Evolutionary conservation across 163 green algal genomes (phyloP).

Genomic region (Coccomyxa subellipsoidea): DNA sequence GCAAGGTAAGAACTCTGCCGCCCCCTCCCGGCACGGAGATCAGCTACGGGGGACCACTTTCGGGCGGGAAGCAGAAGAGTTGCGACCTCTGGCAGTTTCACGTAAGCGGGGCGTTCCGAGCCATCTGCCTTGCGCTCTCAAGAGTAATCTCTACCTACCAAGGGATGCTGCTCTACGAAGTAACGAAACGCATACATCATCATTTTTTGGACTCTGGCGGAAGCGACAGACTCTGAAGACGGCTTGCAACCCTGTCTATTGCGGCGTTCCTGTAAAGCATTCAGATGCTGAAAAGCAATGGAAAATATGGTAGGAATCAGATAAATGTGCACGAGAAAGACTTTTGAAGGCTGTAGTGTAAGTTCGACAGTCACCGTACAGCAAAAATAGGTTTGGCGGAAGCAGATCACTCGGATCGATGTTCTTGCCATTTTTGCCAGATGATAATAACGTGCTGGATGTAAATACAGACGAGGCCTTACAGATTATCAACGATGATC

Average conservation of each 20-base stretch:
- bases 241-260: too few relatives aligned
- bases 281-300: too few relatives aligned
- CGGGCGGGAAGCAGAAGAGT: neutral
- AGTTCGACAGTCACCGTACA: too few relatives aligned
- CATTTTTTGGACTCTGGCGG: neutral
- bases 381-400: neutral
- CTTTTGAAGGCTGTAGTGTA: too few relatives aligned
- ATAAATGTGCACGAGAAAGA: too few relatives aligned
- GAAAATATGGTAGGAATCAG: too few relatives aligned
- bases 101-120: neutral
- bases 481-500: constrained; percentile 12
- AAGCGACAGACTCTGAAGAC: neutral
- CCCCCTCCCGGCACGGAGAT: neutral
- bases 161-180: neutral
- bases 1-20: neutral
- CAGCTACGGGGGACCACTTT: neutral
- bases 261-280: too few relatives aligned
- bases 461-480: neutral
- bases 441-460: constrained; percentile 7
- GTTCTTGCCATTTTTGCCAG: constrained; percentile 18
- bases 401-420: neutral
- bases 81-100: neutral
- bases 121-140: neutral
- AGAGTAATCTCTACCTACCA: neutral
- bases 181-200: neutral